A percentile compares a stretch with the other conserved stretches of the same genome.
phyloP scores from a whole-genome alignment of 371 early-diverging fungal species.

The Apophysomyces variabilis region DNA sequence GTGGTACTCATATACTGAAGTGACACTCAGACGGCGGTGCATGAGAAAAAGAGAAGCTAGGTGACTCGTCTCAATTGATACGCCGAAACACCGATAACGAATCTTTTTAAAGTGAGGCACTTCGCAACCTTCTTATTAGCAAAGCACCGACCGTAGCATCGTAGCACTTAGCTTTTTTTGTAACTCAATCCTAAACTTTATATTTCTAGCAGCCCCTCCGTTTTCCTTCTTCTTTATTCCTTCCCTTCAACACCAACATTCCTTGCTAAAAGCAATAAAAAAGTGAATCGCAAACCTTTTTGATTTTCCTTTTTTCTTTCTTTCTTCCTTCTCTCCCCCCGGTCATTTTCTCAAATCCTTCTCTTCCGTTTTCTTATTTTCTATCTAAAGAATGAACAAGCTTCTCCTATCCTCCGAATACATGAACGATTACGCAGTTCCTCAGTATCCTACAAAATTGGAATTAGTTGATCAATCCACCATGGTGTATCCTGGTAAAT shows the following conservation, averaged over 20 bases:
- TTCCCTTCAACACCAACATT: slow-evolving; percentile 9
- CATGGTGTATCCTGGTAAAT: slow-evolving; percentile 41
- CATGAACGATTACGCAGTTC: slow-evolving; percentile 32
- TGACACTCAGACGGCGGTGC: slow-evolving; percentile 11
- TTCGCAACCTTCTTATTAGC: background rate
- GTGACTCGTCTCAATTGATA: slow-evolving; percentile 6
- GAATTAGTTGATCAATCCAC: slow-evolving; percentile 26
- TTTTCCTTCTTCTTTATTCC: slow-evolving; percentile 9
- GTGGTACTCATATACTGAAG: slow-evolving; percentile 8
- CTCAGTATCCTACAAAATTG: slow-evolving; percentile 24
- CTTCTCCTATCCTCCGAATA: slow-evolving; percentile 28
- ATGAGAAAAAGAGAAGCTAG: slow-evolving; percentile 7
- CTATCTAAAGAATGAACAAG: slow-evolving; percentile 3
- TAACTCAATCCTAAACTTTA: slow-evolving; percentile 7
- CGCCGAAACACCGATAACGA: slow-evolving; percentile 10
- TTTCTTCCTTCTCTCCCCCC: slow-evolving; percentile 1
- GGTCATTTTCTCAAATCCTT: slow-evolving; percentile 6
- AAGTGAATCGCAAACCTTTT: background rate
- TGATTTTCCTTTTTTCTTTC: slow-evolving; percentile 6
- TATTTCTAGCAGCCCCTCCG: background rate
- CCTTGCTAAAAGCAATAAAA: slow-evolving; percentile 12
- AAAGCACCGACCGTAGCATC: slow-evolving; percentile 12
- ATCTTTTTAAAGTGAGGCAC: slow-evolving; percentile 11
- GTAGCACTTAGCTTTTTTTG: slow-evolving; percentile 10
- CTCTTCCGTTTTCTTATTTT: slow-evolving; percentile 1